Evolutionary conservation across 192 early-diverging fungal species (phyloP).

Genomic region (Rhizophagus prolifer): DNA sequence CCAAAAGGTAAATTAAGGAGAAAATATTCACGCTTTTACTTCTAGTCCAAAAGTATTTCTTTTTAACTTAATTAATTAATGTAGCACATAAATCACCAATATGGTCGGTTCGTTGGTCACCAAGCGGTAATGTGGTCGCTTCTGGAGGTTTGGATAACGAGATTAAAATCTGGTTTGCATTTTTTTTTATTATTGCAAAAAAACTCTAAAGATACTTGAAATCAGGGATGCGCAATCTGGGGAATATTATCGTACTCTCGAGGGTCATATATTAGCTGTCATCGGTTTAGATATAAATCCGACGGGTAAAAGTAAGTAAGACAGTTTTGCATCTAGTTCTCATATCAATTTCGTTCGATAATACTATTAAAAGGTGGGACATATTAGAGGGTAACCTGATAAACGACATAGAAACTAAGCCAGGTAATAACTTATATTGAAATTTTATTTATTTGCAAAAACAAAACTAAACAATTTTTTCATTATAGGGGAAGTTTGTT

Average conservation of each 20-base stretch:
- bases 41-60: too few relatives aligned
- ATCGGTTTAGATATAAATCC: constrained; percentile 60
- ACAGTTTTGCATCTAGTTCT: constrained; percentile 40
- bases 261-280: constrained; percentile 75
- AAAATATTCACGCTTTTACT: too few relatives aligned
- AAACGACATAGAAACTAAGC: constrained; percentile 57
- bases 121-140: constrained; percentile 53
- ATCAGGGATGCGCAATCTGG: constrained; percentile 59
- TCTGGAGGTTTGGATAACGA: constrained; percentile 70
- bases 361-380: constrained; percentile 71
- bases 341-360: constrained; percentile 68
- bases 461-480: not conserved
- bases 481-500: constrained; percentile 65
- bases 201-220: not conserved
- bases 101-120: constrained; percentile 72
- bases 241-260: constrained; percentile 47
- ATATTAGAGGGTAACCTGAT: constrained; percentile 41
- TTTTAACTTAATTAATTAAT: not conserved
- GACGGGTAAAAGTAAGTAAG: constrained; percentile 47
- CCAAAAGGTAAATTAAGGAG: not conserved
- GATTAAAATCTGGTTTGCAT: constrained; percentile 69
- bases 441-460: not conserved
- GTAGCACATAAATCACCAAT: constrained; percentile 36
- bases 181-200: not conserved
- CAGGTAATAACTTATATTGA: constrained; percentile 34